Evolutionary conservation across 1,284 basidiomycete species (phyloP), one percentile per base, ranked within the genome.

Genomic region (Neonothopanus nambi): DNA sequence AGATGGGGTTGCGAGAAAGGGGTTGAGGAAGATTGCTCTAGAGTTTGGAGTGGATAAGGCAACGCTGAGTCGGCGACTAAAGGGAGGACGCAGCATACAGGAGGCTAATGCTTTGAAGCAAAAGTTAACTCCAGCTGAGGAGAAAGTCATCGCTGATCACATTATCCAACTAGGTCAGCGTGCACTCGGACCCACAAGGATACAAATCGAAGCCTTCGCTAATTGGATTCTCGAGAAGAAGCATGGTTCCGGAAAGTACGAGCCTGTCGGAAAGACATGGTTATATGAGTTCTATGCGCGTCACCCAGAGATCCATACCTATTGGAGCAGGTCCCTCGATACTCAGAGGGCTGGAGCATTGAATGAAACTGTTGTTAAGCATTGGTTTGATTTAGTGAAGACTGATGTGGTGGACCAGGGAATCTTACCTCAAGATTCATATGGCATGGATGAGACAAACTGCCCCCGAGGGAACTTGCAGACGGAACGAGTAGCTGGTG

Each of bases 391-490:
- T 3, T 23, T 57, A 5, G 58, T 63, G 17, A 42, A 63, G 21
- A 48, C 56, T 26, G 33, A 44, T 24, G 39, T 62, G 26, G 57
- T 63, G 6, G 50, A 59, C n/a, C 39, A 21, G 13, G 55, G 55
- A 1, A 55, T 63, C 26, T 26, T 40, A 33, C 53, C 52, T 3
- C 51, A 61, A 17, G 48, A 57, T 24, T 52, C 55, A 11, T 62
- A 58, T 42, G 58, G 59, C 7, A 62, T 63, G 61, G 61, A 64
- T 37, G 56, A 64, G 44, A 59, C 58, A 40, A 52, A 54, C 18
- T 56, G 54, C 40, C 62, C 55, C n/a, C 37, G 45, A 21, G 53
- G 54, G 3, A 51, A 61, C 47, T 17, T 38, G 26, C 56, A 54
- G 12, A 56, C 33, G n/a, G 42, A 61, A 52, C 33, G 55, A 1